Evolutionary conservation across 2,329 filamentous ascomycete species (phyloP), one percentile per base, ranked within the genome.

Genomic region (Helotiales sp.): DNA sequence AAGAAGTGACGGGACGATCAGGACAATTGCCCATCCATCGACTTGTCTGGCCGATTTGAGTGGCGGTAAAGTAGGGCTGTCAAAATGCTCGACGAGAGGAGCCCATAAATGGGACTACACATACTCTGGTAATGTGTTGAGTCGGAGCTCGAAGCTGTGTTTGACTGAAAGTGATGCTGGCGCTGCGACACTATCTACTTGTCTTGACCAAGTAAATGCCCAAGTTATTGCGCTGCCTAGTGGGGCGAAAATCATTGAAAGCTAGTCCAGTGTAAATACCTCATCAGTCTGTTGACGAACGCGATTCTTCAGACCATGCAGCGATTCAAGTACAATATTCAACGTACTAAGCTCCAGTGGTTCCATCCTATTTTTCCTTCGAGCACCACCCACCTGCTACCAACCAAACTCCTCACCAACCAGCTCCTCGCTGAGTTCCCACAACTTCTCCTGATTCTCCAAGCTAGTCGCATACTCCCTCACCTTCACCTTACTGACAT

Each of bases 221-320:
- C 83, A 85, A 73, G 82, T 84, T 10, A 76, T 84, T 70, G 81
- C 77, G 13, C 72, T 84, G 43, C 82, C 83, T 0, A 78, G 80
- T 69, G 83, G 83, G 76, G 82, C 72, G 76, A 75, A 64, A 17
- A 67, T 73, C 20, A 30, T 72, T 40, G 65, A 47, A 13, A 49
- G 8, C 15, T 67, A 37, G 7, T 55, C n/a, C n/a, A n/a, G n/a
- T n/a, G n/a, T n/a, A n/a, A n/a, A n/a, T n/a, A n/a, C n/a, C n/a
- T n/a, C n/a, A n/a, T n/a, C n/a, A n/a, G n/a, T n/a, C n/a, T n/a
- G n/a, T n/a, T n/a, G n/a, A n/a, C n/a, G n/a, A n/a, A n/a, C n/a
- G n/a, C n/a, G n/a, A n/a, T n/a, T n/a, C n/a, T n/a, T n/a, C n/a
- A n/a, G n/a, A n/a, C n/a, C n/a, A n/a, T n/a, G n/a, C n/a, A n/a